These are phyloP conservation scores for Glarea lozoyensis DNA, from an alignment of 495 filamentous ascomycete genomes.

Conservation along the genomic window DNA sequence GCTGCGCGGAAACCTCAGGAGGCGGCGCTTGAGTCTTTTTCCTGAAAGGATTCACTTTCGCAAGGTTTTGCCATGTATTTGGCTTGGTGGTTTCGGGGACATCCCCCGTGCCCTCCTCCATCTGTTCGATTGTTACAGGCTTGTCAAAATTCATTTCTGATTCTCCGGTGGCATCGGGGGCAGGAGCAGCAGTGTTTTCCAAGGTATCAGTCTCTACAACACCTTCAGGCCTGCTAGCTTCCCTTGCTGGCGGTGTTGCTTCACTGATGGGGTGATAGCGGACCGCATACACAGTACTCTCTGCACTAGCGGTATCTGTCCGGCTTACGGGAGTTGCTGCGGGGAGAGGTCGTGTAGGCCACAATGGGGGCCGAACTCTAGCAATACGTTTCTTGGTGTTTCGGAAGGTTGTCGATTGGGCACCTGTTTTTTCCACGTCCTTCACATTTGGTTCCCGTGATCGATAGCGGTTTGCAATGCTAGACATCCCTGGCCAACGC, in stretches of 20 bases:
- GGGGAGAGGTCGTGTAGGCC: slow-evolving; percentile 20
- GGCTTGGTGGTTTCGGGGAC: not conserved
- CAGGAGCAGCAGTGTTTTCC: slow-evolving; percentile 5
- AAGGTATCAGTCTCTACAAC: slow-evolving; percentile 6
- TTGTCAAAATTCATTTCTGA: slow-evolving; percentile 25
- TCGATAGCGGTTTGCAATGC: slow-evolving; percentile 33
- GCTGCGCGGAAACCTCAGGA: slow-evolving; percentile 20
- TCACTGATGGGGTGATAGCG: slow-evolving; percentile 71
- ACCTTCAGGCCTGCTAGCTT: not conserved
- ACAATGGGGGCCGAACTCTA: slow-evolving; percentile 13
- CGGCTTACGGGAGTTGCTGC: slow-evolving; percentile 21
- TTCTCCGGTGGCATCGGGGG: slow-evolving; percentile 9
- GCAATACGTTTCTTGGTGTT: slow-evolving; percentile 2
- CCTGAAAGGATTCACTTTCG: slow-evolving; percentile 25
- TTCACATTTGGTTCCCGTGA: slow-evolving; percentile 17
- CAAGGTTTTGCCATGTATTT: slow-evolving; percentile 13
- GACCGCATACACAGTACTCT: slow-evolving; percentile 79
- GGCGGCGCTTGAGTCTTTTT: slow-evolving; percentile 16
- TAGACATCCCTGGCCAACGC: slow-evolving; percentile 37
- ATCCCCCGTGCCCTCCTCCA: slow-evolving; percentile 2
- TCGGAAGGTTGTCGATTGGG: slow-evolving; percentile 4
- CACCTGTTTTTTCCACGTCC: slow-evolving; percentile 18
- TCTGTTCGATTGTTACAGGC: slow-evolving; percentile 7
- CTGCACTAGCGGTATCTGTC: slow-evolving; percentile 40
- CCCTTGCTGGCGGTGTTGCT: slow-evolving; percentile 45